Conservation (phyloP, 257 asterid genomes). For the Leptodermis oblonga region DNA sequence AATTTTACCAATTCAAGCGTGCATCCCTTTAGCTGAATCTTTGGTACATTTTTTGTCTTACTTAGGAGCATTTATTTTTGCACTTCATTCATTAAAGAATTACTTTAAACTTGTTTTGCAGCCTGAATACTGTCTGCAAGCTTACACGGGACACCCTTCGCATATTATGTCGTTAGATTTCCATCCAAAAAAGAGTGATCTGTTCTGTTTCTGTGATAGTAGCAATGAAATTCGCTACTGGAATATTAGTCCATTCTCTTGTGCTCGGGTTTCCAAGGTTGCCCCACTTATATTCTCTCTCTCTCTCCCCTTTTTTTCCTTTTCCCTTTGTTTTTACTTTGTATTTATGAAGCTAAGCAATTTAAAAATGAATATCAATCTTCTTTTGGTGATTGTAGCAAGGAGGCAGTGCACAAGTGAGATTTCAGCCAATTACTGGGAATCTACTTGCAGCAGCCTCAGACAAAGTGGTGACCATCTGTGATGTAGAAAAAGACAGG, state of each 20-base stretch:
- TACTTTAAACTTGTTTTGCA: conserved; percentile 34
- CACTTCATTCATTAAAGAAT: conserved; percentile 15
- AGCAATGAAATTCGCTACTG: conserved; percentile 74
- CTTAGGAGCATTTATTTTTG: neutral
- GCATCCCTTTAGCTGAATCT: conserved; percentile 5
- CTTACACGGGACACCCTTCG: conserved; percentile 70
- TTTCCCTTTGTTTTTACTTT: neutral
- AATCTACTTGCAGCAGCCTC: conserved; percentile 92
- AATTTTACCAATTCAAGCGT: neutral
- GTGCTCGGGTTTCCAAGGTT: conserved; percentile 78
- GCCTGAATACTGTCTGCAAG: conserved; percentile 86
- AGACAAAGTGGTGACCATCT: conserved; percentile 76
- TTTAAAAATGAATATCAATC: conserved; percentile 11
- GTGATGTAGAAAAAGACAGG: conserved; percentile 86
- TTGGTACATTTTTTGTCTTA: neutral
- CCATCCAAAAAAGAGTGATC: conserved; percentile 88
- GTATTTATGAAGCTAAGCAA: neutral
- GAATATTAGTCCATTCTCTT: conserved; percentile 59
- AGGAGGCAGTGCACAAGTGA: conserved; percentile 95
- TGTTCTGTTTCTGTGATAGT: conserved; percentile 91
- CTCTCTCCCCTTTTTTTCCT: neutral
- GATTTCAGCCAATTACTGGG: conserved; percentile 88
- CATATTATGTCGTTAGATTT: conserved; percentile 89
- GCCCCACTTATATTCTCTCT: neutral
- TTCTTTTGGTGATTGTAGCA: conserved; percentile 43